Conservation (phyloP, 148 eudicot genomes). For the Fagopyrum tataricum region DNA sequence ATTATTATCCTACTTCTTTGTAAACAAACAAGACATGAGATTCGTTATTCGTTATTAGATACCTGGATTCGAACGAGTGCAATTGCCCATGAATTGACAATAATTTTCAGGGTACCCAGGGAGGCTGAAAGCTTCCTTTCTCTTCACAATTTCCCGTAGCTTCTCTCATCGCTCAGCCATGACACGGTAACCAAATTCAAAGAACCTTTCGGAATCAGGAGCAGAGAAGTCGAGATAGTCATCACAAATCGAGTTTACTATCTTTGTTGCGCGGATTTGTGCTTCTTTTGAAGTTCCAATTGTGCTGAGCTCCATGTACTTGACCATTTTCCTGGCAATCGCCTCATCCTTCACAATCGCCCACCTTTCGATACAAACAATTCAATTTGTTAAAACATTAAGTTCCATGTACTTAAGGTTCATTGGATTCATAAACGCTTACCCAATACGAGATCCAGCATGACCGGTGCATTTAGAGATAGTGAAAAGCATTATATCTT, state of each 20-base stretch:
- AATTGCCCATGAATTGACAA: constrained; percentile 41
- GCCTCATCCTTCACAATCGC: constrained; percentile 73
- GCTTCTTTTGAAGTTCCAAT: constrained; percentile 86
- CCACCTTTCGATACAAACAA: constrained; percentile 42
- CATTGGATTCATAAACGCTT: not conserved
- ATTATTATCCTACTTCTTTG: not conserved
- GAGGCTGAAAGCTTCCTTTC: constrained; percentile 29
- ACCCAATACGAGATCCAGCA: constrained; percentile 93
- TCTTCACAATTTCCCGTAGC: constrained; percentile 37
- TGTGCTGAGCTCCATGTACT: constrained; percentile 52
- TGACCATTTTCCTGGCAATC: constrained; percentile 62
- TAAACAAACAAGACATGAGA: not conserved
- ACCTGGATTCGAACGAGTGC: constrained; percentile 52
- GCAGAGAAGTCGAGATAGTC: constrained; percentile 21
- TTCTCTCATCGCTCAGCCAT: constrained; percentile 62
- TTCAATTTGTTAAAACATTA: not conserved
- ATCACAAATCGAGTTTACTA: constrained; percentile 43
- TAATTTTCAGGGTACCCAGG: constrained; percentile 32
- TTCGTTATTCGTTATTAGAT: not conserved
- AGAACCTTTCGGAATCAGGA: constrained; percentile 26
- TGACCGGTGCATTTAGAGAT: constrained; percentile 83
- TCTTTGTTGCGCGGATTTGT: constrained; percentile 63
- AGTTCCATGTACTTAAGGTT: too few species aligned
- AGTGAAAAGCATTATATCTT: constrained; percentile 73
- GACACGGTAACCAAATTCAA: constrained; percentile 30